phyloP scores from a whole-genome alignment of 306 rosid genomes.

The Notholithocarpus densiflorus region DNA sequence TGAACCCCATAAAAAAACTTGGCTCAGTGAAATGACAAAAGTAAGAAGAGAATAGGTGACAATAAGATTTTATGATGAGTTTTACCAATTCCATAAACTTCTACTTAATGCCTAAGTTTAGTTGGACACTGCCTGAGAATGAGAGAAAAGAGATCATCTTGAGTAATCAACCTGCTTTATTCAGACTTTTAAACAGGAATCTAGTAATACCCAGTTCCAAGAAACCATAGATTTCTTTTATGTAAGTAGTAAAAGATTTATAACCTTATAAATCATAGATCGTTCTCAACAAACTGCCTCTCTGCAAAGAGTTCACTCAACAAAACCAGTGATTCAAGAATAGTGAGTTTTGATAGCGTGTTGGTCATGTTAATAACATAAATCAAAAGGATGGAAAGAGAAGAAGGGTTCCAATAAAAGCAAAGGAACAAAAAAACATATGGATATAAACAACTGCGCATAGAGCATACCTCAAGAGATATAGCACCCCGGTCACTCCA shows the following conservation, averaged over 20 bases:
- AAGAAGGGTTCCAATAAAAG: neutral
- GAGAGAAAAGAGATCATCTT: constrained; percentile 7
- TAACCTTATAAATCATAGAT: too few relatives aligned
- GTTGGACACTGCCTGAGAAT: constrained; percentile 1
- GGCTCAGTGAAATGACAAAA: neutral
- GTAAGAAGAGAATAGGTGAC: constrained; percentile 11
- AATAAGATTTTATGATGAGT: constrained; percentile 2
- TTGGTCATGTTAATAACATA: neutral
- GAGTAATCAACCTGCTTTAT: constrained; percentile 8
- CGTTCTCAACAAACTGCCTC: too few relatives aligned
- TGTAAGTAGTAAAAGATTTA: too few relatives aligned
- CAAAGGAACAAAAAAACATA: neutral
- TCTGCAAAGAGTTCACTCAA: too few relatives aligned
- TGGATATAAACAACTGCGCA: neutral
- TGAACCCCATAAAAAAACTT: neutral
- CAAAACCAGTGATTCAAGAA: neutral
- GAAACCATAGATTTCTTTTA: neutral
- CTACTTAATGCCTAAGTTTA: neutral
- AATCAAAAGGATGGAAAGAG: neutral
- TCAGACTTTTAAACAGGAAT: neutral
- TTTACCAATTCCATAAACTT: constrained; percentile 16
- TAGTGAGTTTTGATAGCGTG: constrained; percentile 9
- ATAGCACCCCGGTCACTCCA: constrained; percentile 85
- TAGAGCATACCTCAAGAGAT: constrained; percentile 68
- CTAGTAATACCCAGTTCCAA: neutral